Base-by-base conservation (phyloP, 805 yeast genomes). In the Candida easanensis region DNA sequence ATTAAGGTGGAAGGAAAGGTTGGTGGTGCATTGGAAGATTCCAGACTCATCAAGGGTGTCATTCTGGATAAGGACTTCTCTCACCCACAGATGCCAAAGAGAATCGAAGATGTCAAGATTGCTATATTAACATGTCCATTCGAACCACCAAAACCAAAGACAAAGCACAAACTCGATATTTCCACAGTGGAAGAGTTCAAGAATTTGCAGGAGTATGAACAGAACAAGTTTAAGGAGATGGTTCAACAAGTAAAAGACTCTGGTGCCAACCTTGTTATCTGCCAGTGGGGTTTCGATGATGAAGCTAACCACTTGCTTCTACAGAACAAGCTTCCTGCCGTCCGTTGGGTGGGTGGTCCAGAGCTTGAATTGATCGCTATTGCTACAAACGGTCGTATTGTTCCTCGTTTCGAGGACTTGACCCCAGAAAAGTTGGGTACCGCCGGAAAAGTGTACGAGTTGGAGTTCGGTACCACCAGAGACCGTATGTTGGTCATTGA, bases 221-320 rank as follows among this genome's bases (percentile, higher is more conserved):
- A 84, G 55, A 82, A 84, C 51, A 89, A 88, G 64, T 93, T 93
- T 62, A 77, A 74, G 61, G 88, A 87, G 63, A 93, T 93, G 99
- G 89, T 93, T 46, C 74, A 82, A 46, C 69, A 74, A 50, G 95
- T 93, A 42, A 90, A 93, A 68, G 78, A 76, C 20, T 76, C 96
- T 0, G 98, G 98, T 33, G 98, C 99, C 22, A 91, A 90, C 64
- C 79, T 91, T 43, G 99, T 91, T 40, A 91, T 95, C 31, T 93
- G 99, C 70, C 99, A 91, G 71, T 91, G 99, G 99, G 99, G 99
- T 15, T 93, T 91, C 58, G 99, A 91, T 65, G 99, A 91, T 65
- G 99, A 91, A 71, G 98, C 98, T 33, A 91, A 91, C 68, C 97
- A 93, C 66, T 69, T 93, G 62, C 74, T 93, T 47, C 72, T 90